Evolutionary conservation across 805 yeast genomes (phyloP).

Genomic region (Starmera quercuum): DNA sequence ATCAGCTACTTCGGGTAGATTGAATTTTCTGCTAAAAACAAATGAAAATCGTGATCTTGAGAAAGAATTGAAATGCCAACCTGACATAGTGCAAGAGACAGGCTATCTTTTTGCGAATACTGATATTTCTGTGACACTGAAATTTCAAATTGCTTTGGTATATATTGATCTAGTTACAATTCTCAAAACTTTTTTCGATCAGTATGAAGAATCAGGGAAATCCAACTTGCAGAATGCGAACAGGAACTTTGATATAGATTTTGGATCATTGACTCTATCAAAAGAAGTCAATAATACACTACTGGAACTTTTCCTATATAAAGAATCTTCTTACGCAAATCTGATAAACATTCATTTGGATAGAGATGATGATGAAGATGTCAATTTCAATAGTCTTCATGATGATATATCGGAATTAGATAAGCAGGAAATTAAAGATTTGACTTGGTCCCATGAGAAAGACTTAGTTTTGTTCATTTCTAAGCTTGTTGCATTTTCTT

Average conservation of each 20-base stretch:
- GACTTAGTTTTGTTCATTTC: slow-evolving; percentile 33
- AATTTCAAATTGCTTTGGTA: slow-evolving; percentile 14
- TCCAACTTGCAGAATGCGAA: slow-evolving; percentile 12
- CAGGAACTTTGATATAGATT: slow-evolving; percentile 15
- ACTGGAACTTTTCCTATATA: slow-evolving; percentile 35
- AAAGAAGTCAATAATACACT: slow-evolving; percentile 24
- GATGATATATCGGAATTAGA: slow-evolving; percentile 9
- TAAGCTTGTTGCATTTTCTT: slow-evolving; percentile 29
- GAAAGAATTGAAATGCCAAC: slow-evolving; percentile 9
- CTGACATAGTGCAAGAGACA: slow-evolving; percentile 8
- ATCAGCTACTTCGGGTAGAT: slow-evolving; percentile 12
- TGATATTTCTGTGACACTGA: slow-evolving; percentile 7
- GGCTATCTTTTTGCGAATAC: slow-evolving; percentile 5
- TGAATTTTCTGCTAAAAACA: slow-evolving; percentile 8
- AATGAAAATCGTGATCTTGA: slow-evolving; percentile 13
- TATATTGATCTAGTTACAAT: slow-evolving; percentile 17
- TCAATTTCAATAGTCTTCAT: slow-evolving; percentile 21
- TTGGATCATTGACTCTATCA: slow-evolving; percentile 20
- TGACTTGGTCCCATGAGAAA: slow-evolving; percentile 31
- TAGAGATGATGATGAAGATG: slow-evolving; percentile 46
- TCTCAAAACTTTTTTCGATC: slow-evolving; percentile 21
- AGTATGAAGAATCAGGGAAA: slow-evolving; percentile 28
- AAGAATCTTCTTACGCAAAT: slow-evolving; percentile 40
- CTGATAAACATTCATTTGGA: slow-evolving; percentile 32
- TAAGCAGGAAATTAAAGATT: slow-evolving; percentile 8